Evolutionary conservation across 1,139 yeast species (phyloP).

Genomic region (Diutina rugosa): DNA sequence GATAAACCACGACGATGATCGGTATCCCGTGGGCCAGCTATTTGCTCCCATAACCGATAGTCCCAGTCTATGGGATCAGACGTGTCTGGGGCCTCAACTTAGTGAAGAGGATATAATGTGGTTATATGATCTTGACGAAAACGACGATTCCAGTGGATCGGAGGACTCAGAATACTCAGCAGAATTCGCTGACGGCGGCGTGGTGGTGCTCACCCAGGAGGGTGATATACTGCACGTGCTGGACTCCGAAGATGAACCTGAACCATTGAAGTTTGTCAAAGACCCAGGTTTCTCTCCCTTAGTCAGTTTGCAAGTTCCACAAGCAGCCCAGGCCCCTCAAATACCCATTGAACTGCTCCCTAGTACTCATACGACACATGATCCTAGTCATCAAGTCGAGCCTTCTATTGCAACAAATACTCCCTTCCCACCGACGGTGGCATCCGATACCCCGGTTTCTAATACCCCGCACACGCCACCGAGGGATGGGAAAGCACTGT

Average conservation of each 20-base stretch:
- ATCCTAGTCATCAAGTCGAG: not conserved
- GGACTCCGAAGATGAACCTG: not conserved
- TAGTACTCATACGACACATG: not conserved
- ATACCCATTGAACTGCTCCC: not conserved
- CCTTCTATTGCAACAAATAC: not conserved
- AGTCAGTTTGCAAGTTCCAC: not conserved
- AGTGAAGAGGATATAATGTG: not conserved
- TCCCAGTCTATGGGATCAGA: not conserved
- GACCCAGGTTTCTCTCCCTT: not conserved
- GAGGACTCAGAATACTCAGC: not conserved
- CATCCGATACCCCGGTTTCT: not conserved
- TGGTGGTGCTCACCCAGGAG: constrained; percentile 1
- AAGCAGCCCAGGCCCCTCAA: not conserved
- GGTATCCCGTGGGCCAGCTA: not conserved
- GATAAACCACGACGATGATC: not conserved
- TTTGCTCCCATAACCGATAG: not conserved
- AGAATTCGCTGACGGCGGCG: not conserved
- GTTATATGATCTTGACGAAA: not conserved
- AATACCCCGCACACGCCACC: not conserved
- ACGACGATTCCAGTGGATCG: not conserved
- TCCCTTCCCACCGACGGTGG: not conserved
- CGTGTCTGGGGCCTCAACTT: not conserved
- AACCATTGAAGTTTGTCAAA: not conserved
- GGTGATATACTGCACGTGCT: not conserved
- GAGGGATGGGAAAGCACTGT: not conserved